phyloP scores from a whole-genome alignment of 73 alveolate genomes.

The Paramecium caudatum region DNA sequence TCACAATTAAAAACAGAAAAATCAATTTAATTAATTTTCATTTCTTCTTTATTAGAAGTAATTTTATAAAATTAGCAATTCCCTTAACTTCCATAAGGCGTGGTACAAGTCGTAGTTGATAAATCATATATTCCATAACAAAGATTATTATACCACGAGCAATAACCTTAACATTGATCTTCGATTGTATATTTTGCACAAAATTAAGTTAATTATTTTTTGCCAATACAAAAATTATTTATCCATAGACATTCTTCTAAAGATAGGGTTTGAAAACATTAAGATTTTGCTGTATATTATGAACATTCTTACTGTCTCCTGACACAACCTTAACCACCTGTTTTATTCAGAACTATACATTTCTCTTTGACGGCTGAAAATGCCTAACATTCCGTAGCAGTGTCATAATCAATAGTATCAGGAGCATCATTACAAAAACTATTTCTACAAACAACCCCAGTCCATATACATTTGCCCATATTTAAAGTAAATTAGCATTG shows the following conservation, averaged over 20 bases:
- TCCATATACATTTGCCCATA: background rate
- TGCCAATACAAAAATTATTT: too few relatives aligned
- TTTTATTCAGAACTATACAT: background rate
- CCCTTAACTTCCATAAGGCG: background rate
- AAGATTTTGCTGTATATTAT: background rate
- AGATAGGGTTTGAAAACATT: background rate
- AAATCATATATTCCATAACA: background rate
- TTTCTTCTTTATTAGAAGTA: background rate
- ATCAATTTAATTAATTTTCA: background rate
- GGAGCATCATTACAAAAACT: background rate
- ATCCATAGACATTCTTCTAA: too few relatives aligned
- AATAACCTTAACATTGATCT: conserved; percentile 22
- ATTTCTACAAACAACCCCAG: background rate
- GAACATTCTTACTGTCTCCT: background rate
- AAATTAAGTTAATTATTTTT: too few relatives aligned
- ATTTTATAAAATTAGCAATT: background rate
- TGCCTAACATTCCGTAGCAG: background rate
- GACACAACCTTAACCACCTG: background rate
- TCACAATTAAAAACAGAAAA: background rate
- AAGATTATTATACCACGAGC: background rate
- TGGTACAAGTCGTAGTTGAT: background rate
- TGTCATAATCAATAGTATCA: background rate
- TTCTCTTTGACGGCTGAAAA: background rate
- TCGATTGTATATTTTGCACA: background rate
- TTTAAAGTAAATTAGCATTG: background rate